phyloP scores from a whole-genome alignment of 1,284 basidiomycete genomes.

The Sphagnurus paluster region DNA sequence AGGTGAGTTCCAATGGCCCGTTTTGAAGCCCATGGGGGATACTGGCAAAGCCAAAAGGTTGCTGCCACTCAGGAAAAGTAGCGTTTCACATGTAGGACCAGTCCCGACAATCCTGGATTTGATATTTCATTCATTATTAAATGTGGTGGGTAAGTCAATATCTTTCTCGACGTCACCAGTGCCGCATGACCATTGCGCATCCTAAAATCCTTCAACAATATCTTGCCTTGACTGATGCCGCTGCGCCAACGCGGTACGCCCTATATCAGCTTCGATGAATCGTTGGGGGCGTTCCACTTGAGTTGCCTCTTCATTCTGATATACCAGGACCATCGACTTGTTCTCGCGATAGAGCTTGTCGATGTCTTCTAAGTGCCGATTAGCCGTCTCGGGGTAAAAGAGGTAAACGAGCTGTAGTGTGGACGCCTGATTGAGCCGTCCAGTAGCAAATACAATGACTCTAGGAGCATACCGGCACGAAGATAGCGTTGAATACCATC shows the following conservation, averaged over 20 bases:
- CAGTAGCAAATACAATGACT: background rate
- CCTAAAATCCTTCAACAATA: too few species aligned
- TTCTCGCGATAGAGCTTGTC: constrained; percentile 45
- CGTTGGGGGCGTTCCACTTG: constrained; percentile 40
- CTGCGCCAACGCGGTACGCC: constrained; percentile 17
- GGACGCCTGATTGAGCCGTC: background rate
- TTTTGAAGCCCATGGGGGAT: too few species aligned
- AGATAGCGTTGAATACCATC: constrained; percentile 45
- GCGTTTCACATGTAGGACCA: too few species aligned
- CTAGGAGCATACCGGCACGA: constrained; percentile 39
- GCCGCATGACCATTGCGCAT: too few species aligned
- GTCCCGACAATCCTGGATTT: too few species aligned
- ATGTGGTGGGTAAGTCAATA: too few species aligned
- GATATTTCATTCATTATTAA: too few species aligned
- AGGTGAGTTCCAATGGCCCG: too few species aligned
- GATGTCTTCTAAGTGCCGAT: constrained; percentile 48
- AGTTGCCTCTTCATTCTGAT: constrained; percentile 39
- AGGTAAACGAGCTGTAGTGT: constrained; percentile 38
- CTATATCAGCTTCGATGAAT: constrained; percentile 35
- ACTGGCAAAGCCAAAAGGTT: too few species aligned
- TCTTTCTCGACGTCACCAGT: too few species aligned
- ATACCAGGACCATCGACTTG: constrained; percentile 38
- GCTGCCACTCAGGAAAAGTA: too few species aligned
- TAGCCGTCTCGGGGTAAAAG: constrained; percentile 47
- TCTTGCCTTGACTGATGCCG: background rate